A percentile compares a stretch with the other conserved stretches of the same genome.
phyloP scores from a whole-genome alignment of 352 stramenopile species.

The Thraustochytrium striatum region DNA sequence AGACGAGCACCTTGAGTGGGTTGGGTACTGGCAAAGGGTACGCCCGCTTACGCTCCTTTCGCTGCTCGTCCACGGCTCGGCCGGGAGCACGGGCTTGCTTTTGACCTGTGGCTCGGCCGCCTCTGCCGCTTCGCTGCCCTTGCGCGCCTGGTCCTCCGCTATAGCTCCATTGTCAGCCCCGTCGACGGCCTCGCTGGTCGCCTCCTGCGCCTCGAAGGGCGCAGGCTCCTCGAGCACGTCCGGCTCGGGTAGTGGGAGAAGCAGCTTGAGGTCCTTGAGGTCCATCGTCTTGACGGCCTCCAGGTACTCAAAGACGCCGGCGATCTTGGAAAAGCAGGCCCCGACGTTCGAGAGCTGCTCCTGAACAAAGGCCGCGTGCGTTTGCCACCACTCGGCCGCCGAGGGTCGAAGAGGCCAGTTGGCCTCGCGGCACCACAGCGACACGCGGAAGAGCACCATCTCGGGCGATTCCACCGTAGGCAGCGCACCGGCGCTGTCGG shows the following conservation, averaged over 20 bases:
- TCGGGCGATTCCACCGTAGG: neutral
- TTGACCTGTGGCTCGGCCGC: neutral
- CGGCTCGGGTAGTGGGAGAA: neutral
- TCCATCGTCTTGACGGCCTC: neutral
- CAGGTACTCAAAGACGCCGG: conserved; percentile 19
- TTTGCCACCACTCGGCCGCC: neutral
- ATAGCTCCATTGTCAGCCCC: neutral
- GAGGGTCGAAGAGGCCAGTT: neutral
- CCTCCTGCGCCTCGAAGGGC: neutral
- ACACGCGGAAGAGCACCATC: neutral
- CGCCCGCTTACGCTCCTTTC: neutral
- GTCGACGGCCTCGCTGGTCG: neutral
- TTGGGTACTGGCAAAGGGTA: neutral
- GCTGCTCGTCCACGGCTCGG: neutral
- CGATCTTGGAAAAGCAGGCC: neutral
- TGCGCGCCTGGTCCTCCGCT: neutral
- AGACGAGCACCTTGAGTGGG: neutral
- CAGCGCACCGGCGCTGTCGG: neutral
- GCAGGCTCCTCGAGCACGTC: neutral
- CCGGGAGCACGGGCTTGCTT: neutral
- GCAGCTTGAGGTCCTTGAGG: neutral
- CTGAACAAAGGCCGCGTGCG: conserved; percentile 10
- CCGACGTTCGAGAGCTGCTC: conserved; percentile 3
- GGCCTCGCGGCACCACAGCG: conserved; percentile 17
- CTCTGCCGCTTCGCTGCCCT: neutral